Evolutionary conservation across 768 basidiomycete species (phyloP), one percentile per base, ranked within the genome.

Genomic region (Lactarius psammicola): DNA sequence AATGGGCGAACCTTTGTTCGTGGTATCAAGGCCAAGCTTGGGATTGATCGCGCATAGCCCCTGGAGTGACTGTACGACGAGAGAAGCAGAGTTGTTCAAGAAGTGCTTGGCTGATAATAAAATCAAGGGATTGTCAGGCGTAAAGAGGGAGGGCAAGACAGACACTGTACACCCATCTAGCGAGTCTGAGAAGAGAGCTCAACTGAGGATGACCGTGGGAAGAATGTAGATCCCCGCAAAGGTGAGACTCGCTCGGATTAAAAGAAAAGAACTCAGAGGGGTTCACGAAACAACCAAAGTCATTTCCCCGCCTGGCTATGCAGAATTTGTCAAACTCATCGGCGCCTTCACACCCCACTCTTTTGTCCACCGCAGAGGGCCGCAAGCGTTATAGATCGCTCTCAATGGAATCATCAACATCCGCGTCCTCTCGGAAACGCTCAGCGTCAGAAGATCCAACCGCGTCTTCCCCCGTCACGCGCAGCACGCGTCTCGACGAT

Each of bases 401-500:
- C 70, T 91, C 90, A 42, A 88, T 88, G 86, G 81, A 88, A 73
- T 90, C 90, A 55, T 84, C 86, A 71, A 79, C 82, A 62, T 86
- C 87, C 65, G 84, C 83, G 31, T 86, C 89, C 30, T 93, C 90
- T 33, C 79, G 86, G 67, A 95, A 95, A 80, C 88, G 93, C 68
- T 83, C 90, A 23, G 85, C 84, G 62, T 90, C 92, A 28, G 89
- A 91, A 74, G 85, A 82, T 58, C 81, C 82, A 67, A 73, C 80
- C 66, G 75, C 78, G 64, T 80, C 84, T 66, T 60, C 63, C 56
- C 72, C 74, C 70, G 68, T 77, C 78, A 75, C 75, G 80, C 66
- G 78, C 77, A 63, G 77, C 77, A 68, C 73, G 55, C 68, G 70
- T 56, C 51, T 67, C 40, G 56, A 65, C 23, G 69, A 73, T 49